Base-by-base conservation (phyloP, 2,329 filamentous ascomycete species). In the Claviceps africana region DNA sequence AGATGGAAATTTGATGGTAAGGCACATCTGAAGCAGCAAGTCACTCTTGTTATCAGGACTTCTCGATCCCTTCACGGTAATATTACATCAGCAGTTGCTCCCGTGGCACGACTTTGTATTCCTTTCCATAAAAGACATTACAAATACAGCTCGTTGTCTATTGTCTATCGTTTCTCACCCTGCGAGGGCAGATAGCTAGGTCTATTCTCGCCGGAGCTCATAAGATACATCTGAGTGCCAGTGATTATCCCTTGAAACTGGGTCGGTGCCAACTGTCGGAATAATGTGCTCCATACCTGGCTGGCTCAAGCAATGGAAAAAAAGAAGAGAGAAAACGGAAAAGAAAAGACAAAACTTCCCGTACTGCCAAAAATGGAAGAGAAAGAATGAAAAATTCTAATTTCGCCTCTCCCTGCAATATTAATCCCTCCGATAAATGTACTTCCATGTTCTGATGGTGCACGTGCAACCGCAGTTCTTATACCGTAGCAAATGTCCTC, bases 1-100 rank as follows among this genome's bases (percentile, higher is more conserved):
- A 70, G 75, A 70, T 76, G 76, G 75, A 76, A 81, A 84, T 90
- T 90, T 91, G 85, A 90, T 84, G 84, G 82, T 80, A 82, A 88
- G 85, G 75, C 56, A 90, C 83, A 91, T 77, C 2, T 10, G 13
- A 46, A 47, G 33, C 1, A 33, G 19, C 19, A 43, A 4, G 25
- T 40, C 19, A 22, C 22, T 9, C 30, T 6, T 19, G 5, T 15
- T 31, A 8, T 15, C n/a, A 7, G 17, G 19, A 4, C n/a, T 11
- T 22, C 40, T 42, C 19, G 7, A 10, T 31, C 22, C 15, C 4
- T 10, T 3, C 4, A 8, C 8, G n/a, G 5, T 13, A 11, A 4
- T 1, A 3, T 19, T 7, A 30, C 15, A 2, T 25, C 31, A 35
- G n/a, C 19, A 25, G 19, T 19, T 37, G 17, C 19, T 35, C 0